A percentile compares a stretch with the other conserved stretches of the same genome.
These are phyloP conservation scores for Evernia prunastri DNA, from an alignment of 495 filamentous ascomycete genomes.

Conservation along the genomic window DNA sequence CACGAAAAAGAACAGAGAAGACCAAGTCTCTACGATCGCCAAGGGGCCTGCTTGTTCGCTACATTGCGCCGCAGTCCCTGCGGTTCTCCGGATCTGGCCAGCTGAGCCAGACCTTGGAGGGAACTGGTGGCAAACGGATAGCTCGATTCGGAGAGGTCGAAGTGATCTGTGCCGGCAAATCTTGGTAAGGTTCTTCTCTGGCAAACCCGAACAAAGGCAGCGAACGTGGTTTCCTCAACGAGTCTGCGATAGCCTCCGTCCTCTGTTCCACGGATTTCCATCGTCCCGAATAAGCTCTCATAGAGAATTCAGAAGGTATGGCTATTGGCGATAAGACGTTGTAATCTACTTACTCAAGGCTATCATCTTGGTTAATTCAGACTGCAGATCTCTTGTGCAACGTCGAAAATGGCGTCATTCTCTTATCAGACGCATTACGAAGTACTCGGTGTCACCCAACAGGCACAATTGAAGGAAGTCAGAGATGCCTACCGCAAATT, in stretches of 20 bases:
- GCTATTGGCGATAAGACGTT: conserved; percentile 35
- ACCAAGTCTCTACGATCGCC: conserved; percentile 55
- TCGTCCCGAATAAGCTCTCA: conserved; percentile 59
- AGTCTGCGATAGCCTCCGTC: conserved; percentile 66
- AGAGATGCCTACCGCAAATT: conserved; percentile 2
- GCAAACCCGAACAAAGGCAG: conserved; percentile 48
- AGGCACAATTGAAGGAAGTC: not conserved
- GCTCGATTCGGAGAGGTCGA: conserved; percentile 55
- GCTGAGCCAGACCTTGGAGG: conserved; percentile 46
- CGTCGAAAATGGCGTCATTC: not conserved
- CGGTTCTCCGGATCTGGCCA: conserved; percentile 22
- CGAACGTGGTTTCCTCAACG: conserved; percentile 50
- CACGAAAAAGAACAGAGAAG: conserved; percentile 36
- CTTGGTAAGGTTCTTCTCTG: conserved; percentile 65
- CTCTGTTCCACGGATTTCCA: conserved; percentile 66
- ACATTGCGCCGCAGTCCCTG: conserved; percentile 39
- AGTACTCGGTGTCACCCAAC: not conserved
- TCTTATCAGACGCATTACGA: conserved; percentile 1
- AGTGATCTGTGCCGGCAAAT: conserved; percentile 63
- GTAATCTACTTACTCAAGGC: too few relatives aligned
- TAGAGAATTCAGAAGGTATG: conserved; percentile 67
- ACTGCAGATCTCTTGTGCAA: not conserved
- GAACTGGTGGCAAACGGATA: conserved; percentile 38
- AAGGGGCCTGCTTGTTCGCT: conserved; percentile 57
- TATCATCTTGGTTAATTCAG: not conserved